These are phyloP conservation scores for Neoboletus brunneissimus DNA, from an alignment of 768 basidiomycete genomes.

Conservation along the genomic window DNA sequence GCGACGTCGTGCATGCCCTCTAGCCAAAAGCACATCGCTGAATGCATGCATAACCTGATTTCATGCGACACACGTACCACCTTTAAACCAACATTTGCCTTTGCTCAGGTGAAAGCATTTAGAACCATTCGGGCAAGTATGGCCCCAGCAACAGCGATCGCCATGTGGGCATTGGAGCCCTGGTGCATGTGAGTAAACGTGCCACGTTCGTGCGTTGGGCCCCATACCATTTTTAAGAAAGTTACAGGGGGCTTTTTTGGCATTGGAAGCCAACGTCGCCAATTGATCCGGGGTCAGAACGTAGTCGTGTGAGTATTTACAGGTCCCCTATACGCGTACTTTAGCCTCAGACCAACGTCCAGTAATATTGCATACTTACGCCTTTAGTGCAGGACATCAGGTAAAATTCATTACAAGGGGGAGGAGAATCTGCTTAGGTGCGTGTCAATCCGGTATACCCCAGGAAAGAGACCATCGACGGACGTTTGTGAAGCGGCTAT, in stretches of 20 bases:
- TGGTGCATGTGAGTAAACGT: constrained; percentile 26
- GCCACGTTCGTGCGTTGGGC: not conserved
- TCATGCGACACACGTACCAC: constrained; percentile 37
- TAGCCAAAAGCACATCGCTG: constrained; percentile 11
- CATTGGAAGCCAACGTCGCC: constrained; percentile 65
- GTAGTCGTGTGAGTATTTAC: constrained; percentile 86
- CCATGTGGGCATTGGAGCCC: constrained; percentile 76
- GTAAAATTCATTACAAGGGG: constrained; percentile 84
- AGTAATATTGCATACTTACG: constrained; percentile 35
- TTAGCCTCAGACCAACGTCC: constrained; percentile 15
- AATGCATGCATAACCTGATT: not conserved
- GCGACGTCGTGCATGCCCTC: constrained; percentile 41
- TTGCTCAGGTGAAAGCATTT: constrained; percentile 67
- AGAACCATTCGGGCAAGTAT: constrained; percentile 76
- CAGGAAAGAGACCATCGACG: constrained; percentile 27
- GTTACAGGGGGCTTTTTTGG: constrained; percentile 85
- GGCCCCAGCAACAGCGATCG: constrained; percentile 78
- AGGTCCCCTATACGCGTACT: constrained; percentile 45
- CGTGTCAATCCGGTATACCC: constrained; percentile 1
- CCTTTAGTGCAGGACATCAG: constrained; percentile 82
- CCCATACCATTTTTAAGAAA: constrained; percentile 71
- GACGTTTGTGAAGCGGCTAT: constrained; percentile 78
- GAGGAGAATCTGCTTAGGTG: constrained; percentile 60
- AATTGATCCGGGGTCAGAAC: constrained; percentile 68
- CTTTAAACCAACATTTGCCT: constrained; percentile 89